Base-by-base conservation (phyloP, 208 protist species). In the Leishmania turanica region DNA sequence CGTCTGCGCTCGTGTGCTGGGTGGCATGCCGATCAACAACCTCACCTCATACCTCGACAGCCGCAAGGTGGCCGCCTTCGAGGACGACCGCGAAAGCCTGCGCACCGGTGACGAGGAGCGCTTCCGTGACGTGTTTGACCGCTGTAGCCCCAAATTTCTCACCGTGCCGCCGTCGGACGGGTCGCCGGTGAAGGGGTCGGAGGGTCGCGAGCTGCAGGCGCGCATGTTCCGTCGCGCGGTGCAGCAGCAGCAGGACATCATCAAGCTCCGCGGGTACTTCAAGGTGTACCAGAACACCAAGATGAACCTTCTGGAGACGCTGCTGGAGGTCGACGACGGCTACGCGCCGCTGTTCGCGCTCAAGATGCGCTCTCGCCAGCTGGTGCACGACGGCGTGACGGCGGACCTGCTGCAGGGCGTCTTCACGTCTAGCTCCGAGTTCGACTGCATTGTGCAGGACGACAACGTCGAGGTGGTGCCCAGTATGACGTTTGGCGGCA, bases 81-180 rank as follows among this genome's bases (percentile, higher is more conserved):
- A 98, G 81, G 95, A 98, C 73, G 93, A 96, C 81, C 92, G 91
- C 87, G 92, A 96, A 79, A 82, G 86, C 49, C 92, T 98, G 77
- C 85, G 89, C 66, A 82, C 79, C 11, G 95, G 95, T 72, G 92
- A 96, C 80, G 93, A 96, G 83, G 95, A 98, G 83, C 90, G 93
- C 78, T 98, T 98, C 85, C 90, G 93, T 82, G 95, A 98, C 42
- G 90, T 98, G 21, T 98, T 98, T 82, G 93, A 96, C 79, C 93
- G 93, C 71, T 95, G 91, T 84, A 96, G 95, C 87, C 95, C 95
- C 78, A 98, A 96, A 84, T 98, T 98, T 80, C 74, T 98, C 81
- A 92, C 91, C 15, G 87, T 96, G 66, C 91, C 91, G 9, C 87
- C 91, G 53, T 84, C 87, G 42, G 74, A 84, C 73, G 83, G 89